Conservation (phyloP, 2,329 filamentous ascomycete genomes). For the Sarocladium oryzae region DNA sequence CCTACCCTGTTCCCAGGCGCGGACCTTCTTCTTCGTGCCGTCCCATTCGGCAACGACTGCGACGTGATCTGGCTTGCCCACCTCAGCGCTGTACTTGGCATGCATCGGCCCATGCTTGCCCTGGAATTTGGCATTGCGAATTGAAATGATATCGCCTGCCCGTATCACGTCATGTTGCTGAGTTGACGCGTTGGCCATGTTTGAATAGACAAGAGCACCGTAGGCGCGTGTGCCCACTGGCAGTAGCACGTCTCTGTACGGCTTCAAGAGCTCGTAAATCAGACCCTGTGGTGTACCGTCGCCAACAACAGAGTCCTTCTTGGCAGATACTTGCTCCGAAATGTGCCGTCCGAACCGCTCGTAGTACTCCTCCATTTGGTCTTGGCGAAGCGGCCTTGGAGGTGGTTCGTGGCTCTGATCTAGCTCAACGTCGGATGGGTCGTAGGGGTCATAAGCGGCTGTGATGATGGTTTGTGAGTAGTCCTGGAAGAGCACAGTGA, state of each 20-base stretch:
- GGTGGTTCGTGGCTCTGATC: constrained; percentile 85
- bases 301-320: constrained; percentile 74
- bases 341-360: constrained; percentile 75
- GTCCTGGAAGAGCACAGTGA: constrained; percentile 88
- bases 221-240: constrained; percentile 87
- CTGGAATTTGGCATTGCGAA: constrained; percentile 90
- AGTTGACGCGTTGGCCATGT: constrained; percentile 88
- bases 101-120: constrained; percentile 95
- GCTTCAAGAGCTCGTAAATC: constrained; percentile 70
- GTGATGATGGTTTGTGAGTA: constrained; percentile 93
- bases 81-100: constrained; percentile 82
- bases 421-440: constrained; percentile 65
- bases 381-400: constrained; percentile 75
- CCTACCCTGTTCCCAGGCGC: constrained; percentile 89
- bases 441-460: constrained; percentile 68
- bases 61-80: constrained; percentile 84
- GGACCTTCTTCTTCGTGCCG: constrained; percentile 94
- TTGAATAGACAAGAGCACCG: constrained; percentile 87
- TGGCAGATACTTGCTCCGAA: constrained; percentile 59
- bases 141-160: constrained; percentile 82
- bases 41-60: constrained; percentile 95
- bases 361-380: constrained; percentile 85
- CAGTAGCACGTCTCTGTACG: constrained; percentile 64
- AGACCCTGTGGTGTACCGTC: constrained; percentile 77
- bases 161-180: constrained; percentile 90